Percentiles rank a stretch among this genome's conserved stretches.
phyloP scores from a whole-genome alignment of 2,329 filamentous ascomycete genomes.

The Epichloe sylvatica region DNA sequence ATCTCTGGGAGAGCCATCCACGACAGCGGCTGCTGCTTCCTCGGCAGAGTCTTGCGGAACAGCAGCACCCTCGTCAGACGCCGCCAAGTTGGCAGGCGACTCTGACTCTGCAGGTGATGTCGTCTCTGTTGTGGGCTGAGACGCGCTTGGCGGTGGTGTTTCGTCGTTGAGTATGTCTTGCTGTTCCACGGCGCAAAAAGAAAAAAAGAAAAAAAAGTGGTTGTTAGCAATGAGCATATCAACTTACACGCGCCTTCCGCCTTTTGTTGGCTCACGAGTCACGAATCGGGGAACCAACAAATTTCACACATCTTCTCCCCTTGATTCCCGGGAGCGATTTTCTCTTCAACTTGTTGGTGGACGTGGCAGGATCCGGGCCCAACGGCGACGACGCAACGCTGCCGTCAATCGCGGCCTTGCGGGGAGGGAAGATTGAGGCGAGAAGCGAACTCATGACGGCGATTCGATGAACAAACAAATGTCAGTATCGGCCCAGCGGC shows the following conservation, averaged over 20 bases:
- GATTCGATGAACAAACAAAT: neutral
- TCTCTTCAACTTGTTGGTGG: neutral
- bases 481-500: neutral
- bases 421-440: constrained; percentile 3
- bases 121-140: neutral
- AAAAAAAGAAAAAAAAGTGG: no score
- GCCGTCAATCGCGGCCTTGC: neutral
- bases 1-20: neutral
- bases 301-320: neutral
- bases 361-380: neutral
- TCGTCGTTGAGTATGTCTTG: neutral
- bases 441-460: constrained; percentile 2
- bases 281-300: neutral
- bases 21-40: neutral
- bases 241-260: neutral
- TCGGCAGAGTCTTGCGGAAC: neutral
- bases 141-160: neutral
- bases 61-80: neutral
- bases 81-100: neutral
- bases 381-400: neutral
- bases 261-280: no score
- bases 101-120: neutral
- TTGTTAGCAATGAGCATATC: neutral
- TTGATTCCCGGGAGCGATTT: neutral
- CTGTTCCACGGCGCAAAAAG: neutral